Evolutionary conservation across 305 asterid species (phyloP), one percentile per base, ranked within the genome.

Genomic region (Fraxinus dipetala): DNA sequence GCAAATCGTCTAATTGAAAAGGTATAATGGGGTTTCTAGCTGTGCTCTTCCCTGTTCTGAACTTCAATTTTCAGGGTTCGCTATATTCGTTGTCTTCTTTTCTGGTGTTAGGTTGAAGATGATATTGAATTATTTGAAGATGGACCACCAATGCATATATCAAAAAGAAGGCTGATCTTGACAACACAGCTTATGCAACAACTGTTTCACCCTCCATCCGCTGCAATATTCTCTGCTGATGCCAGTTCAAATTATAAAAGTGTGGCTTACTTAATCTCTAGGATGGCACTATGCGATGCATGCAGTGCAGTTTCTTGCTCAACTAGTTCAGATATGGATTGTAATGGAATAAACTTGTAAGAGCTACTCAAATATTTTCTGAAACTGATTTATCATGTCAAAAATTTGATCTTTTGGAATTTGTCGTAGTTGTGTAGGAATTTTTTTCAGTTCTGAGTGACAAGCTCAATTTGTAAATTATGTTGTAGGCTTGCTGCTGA

Each of bases 161-260:
- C 92, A 43, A 91, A 87, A 82, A 87, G 91, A 86, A 89, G 98
- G 91, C 92, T 91, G 86, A 63, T 88, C 77, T 82, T 89, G 87
- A 87, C 93, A 38, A 89, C 97, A 18, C 93, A 88, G 67, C 97
- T 94, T 72, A 91, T 93, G 93, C 94, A 94, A 89, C 95, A 93
- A 86, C 82, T 94, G 77, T 77, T 93, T 83, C 87, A 70, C 75
- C 89, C 95, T 76, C 85, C 95, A 34, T 88, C 90, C 32, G 83
- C 88, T 30, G 81, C 82, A 73, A 80, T 91, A 81, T 87, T 91
- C 72, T 87, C 90, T 70, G 76, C 82, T 48, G 90, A 91, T 84
- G 91, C 90, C 63, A 85, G 84, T 75, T 73, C 80, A 56, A 81
- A 77, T 65, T 83, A 79, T 77, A 91, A 86, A 79, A 82, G 75